phyloP scores from a whole-genome alignment of 1,139 yeast species.

The Yamadazyma conglobata region DNA sequence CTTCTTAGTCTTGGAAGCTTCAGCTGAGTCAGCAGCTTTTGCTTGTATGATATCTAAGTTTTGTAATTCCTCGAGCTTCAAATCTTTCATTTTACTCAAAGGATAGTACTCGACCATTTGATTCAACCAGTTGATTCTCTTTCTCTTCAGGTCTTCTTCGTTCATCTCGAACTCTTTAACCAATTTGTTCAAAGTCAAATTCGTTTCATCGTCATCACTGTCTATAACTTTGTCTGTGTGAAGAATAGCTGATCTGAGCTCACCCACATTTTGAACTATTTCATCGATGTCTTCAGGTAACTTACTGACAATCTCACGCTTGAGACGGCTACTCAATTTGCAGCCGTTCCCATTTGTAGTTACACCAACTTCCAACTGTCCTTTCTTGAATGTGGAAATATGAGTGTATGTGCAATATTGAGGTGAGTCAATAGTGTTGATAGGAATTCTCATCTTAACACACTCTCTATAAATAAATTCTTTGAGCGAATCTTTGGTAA shows the following conservation, averaged over 20 bases:
- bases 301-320: constrained; percentile 63
- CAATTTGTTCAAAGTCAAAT: constrained; percentile 51
- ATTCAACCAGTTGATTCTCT: constrained; percentile 78
- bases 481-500: constrained; percentile 33
- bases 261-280: constrained; percentile 68
- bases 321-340: constrained; percentile 74
- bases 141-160: constrained; percentile 48
- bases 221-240: constrained; percentile 57
- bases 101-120: constrained; percentile 94
- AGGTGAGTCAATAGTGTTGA: constrained; percentile 74
- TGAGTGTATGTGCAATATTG: constrained; percentile 73
- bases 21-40: background rate
- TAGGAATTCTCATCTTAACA: constrained; percentile 64
- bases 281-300: constrained; percentile 70
- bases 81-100: constrained; percentile 52
- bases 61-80: constrained; percentile 62
- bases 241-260: constrained; percentile 55
- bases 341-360: constrained; percentile 92
- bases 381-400: constrained; percentile 66
- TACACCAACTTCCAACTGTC: constrained; percentile 78
- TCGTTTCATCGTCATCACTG: constrained; percentile 13
- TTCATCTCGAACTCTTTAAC: constrained; percentile 60
- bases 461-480: constrained; percentile 48
- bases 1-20: background rate
- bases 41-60: too few species aligned